These are phyloP conservation scores for Dactylellina leptospora DNA, from an alignment of 2,329 filamentous ascomycete genomes.

Conservation along the genomic window DNA sequence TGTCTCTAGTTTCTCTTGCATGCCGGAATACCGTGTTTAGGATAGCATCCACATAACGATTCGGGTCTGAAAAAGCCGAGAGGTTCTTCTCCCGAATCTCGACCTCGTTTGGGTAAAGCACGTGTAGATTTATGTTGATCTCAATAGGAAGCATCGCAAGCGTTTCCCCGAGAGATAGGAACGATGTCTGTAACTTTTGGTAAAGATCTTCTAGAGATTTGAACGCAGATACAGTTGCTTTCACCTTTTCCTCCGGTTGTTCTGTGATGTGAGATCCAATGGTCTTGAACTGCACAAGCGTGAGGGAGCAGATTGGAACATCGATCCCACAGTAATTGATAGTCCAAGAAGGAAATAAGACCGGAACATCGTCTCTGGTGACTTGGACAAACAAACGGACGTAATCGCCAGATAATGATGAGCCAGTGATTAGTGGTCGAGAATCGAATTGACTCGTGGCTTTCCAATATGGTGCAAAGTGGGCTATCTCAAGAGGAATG, in stretches of 20 bases:
- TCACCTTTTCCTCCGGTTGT: constrained; percentile 17
- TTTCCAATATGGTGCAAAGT: constrained; percentile 99
- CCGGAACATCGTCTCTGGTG: constrained; percentile 84
- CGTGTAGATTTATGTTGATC: constrained; percentile 90
- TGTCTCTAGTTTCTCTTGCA: constrained; percentile 73
- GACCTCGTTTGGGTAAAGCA: constrained; percentile 80
- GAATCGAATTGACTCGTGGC: constrained; percentile 92
- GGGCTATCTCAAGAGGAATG: constrained; percentile 91
- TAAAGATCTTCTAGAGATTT: constrained; percentile 71
- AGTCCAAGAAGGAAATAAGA: constrained; percentile 87
- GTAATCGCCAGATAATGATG: constrained; percentile 94
- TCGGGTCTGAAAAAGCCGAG: constrained; percentile 81
- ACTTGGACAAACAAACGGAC: constrained; percentile 90
- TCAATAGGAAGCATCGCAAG: constrained; percentile 77
- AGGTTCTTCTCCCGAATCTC: constrained; percentile 77
- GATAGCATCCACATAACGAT: constrained; percentile 83
- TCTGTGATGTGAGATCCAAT: constrained; percentile 54
- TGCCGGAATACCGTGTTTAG: constrained; percentile 90
- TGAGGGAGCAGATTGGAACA: constrained; percentile 81
- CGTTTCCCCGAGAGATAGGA: constrained; percentile 80
- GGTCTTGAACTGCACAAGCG: constrained; percentile 73
- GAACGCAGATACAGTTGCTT: constrained; percentile 39
- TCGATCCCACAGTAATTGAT: constrained; percentile 78
- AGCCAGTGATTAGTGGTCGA: constrained; percentile 88
- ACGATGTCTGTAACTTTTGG: constrained; percentile 75